Base-by-base conservation (phyloP, 2,329 filamentous ascomycete species). In the Plenodomus lindquistii region DNA sequence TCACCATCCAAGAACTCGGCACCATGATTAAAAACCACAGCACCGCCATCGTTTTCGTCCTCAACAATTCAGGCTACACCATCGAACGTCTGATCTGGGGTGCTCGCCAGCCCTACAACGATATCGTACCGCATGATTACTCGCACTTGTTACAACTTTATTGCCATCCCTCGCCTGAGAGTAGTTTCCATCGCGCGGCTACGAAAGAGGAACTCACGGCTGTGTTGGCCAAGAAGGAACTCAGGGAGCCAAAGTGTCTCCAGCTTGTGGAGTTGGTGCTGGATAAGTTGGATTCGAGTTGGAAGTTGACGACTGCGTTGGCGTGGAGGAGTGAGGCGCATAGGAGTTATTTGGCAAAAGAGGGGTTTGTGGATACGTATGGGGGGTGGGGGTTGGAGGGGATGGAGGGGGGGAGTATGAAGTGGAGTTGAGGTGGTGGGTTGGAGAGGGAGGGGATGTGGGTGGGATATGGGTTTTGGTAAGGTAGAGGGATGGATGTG, bases 1-100 rank as follows among this genome's bases (percentile, higher is more conserved):
- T 88, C 72, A 88, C 85, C 0, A 83, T 79, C 0, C 85, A 88
- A 62, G 85, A 87, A 54, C 72, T 89, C 3, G 80, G 81, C 10
- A 85, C 83, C 2, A 86, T 87, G 58, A 82, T 88, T 56, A 67
- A 67, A 42, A 58, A 68, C 1, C 56, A 69, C 7, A 56, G 71
- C 16, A 65, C 65, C 7, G 60, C 65, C 1, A 55, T 76, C 5
- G 63, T 78, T 6, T 70, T 79, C 48, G 60, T 79, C 6, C 69
- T 78, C 19, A 77, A 78, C 50, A 79, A 79, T 47, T 68, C 67
- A 1, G 77, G 77, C 1, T 79, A 79, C 52, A 78, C 76, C 0
- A 70, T 78, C 48, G 77, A 79, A 64, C 58, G 77, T 3, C 57
- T 76, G 38, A 77, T 79, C 31, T 76, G 77, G 67, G 77, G 77